Percentiles rank a stretch among this genome's conserved stretches.
Evolutionary conservation across 768 basidiomycete species (phyloP).

Genomic region (Dioszegia hungarica): DNA sequence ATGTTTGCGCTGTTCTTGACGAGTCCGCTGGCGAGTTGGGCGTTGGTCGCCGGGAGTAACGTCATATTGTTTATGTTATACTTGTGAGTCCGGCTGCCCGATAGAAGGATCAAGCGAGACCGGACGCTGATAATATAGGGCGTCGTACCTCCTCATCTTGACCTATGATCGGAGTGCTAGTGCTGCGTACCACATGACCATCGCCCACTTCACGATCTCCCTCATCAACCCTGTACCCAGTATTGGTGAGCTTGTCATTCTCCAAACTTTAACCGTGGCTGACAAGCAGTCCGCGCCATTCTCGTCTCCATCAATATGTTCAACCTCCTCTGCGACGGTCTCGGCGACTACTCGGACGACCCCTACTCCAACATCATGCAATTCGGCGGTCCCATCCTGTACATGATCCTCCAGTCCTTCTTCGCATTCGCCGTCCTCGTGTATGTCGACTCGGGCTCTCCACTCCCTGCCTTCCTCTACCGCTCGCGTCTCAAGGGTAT

Average conservation of each 20-base stretch:
- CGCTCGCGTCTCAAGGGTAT: slow-evolving; percentile 6
- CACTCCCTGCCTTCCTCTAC: slow-evolving; percentile 50
- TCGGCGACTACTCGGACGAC: slow-evolving; percentile 52
- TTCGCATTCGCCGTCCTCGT: slow-evolving; percentile 63
- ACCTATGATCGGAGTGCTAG: slow-evolving; percentile 65
- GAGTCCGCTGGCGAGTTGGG: slow-evolving; percentile 69
- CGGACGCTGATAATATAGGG: slow-evolving; percentile 52
- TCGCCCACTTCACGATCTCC: slow-evolving; percentile 67
- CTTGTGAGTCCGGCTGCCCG: slow-evolving; percentile 13
- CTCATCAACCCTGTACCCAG: slow-evolving; percentile 62
- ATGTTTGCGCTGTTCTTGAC: slow-evolving; percentile 60
- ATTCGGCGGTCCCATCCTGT: slow-evolving; percentile 71
- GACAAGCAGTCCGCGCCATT: slow-evolving; percentile 57
- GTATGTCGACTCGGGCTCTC: slow-evolving; percentile 65
- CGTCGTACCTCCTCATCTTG: slow-evolving; percentile 65
- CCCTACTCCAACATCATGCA: slow-evolving; percentile 58
- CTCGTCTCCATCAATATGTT: slow-evolving; percentile 76
- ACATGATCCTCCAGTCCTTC: slow-evolving; percentile 61
- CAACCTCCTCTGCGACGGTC: slow-evolving; percentile 64
- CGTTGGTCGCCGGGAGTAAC: slow-evolving; percentile 67
- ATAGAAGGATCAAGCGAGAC: not conserved
- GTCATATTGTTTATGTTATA: slow-evolving; percentile 67
- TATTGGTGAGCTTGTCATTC: slow-evolving; percentile 14
- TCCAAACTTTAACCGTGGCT: not conserved
- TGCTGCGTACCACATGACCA: slow-evolving; percentile 58